A percentile compares a stretch with the other conserved stretches of the same genome.
Conservation (phyloP, 371 early-diverging fungal species). For the Apophysomyces sp. region DNA sequence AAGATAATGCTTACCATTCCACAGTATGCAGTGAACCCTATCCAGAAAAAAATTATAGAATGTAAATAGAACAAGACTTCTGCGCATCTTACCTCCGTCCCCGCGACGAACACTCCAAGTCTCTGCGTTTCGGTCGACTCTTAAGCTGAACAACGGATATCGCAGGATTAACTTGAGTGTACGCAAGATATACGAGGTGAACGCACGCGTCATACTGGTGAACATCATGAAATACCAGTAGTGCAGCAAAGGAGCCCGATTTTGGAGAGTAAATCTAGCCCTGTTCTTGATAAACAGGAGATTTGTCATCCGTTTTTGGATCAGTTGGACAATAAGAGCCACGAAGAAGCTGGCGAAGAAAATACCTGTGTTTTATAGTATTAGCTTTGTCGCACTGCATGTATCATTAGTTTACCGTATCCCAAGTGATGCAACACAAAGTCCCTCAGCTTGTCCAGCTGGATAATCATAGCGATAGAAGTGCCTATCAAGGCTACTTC, state of each 20-base stretch:
- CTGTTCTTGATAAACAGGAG: conserved; percentile 36
- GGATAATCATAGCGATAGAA: conserved; percentile 26
- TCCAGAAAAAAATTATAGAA: neutral
- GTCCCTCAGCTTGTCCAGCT: conserved; percentile 34
- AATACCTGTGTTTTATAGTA: conserved; percentile 15
- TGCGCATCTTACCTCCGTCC: conserved; percentile 36
- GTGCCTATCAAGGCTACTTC: conserved; percentile 38
- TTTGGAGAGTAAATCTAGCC: conserved; percentile 31
- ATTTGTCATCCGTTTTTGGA: conserved; percentile 43
- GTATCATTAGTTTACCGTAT: conserved; percentile 14
- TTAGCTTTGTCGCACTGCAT: neutral
- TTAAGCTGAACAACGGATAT: conserved; percentile 45
- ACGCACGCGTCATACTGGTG: conserved; percentile 47
- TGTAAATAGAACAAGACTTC: neutral
- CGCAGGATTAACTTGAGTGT: conserved; percentile 37
- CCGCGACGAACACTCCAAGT: conserved; percentile 55
- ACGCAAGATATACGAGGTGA: conserved; percentile 49
- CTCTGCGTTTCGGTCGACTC: conserved; percentile 52
- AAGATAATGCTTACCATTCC: conserved; percentile 51
- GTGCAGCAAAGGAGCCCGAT: conserved; percentile 43
- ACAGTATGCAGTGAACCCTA: conserved; percentile 46
- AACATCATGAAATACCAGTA: conserved; percentile 57
- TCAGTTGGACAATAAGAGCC: conserved; percentile 40
- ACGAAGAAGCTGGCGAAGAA: conserved; percentile 49
- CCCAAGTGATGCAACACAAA: conserved; percentile 27